phyloP scores from a whole-genome alignment of 495 filamentous ascomycete species.

The Penicillium bialowiezense region DNA sequence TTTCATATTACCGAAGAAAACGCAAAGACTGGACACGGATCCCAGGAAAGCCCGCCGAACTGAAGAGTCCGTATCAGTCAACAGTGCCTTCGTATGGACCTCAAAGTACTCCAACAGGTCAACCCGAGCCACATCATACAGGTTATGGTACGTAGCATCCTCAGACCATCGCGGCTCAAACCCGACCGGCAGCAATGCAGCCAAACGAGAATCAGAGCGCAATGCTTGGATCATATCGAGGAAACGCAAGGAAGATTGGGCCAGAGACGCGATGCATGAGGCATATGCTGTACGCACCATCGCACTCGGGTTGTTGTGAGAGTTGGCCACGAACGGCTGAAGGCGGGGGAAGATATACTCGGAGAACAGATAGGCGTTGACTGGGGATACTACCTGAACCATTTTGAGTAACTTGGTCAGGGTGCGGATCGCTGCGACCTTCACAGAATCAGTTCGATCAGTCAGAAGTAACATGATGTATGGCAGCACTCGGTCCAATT shows the following conservation, averaged over 20 bases:
- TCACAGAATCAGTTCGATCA: slow-evolving; percentile 79
- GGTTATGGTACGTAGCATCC: slow-evolving; percentile 70
- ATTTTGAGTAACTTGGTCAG: slow-evolving; percentile 85
- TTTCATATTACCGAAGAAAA: slow-evolving; percentile 88
- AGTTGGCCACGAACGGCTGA: slow-evolving; percentile 60
- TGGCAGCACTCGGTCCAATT: slow-evolving; percentile 89
- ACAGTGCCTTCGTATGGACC: slow-evolving; percentile 78
- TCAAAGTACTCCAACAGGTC: slow-evolving; percentile 82
- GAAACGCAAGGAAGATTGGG: slow-evolving; percentile 82
- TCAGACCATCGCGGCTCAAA: slow-evolving; percentile 59
- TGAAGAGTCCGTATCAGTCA: slow-evolving; percentile 83
- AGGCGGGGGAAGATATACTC: slow-evolving; percentile 91
- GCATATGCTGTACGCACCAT: slow-evolving; percentile 88
- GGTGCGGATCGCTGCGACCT: slow-evolving; percentile 77
- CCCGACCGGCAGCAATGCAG: slow-evolving; percentile 70
- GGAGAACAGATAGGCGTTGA: slow-evolving; percentile 92
- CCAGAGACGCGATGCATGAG: slow-evolving; percentile 84
- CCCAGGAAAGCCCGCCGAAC: slow-evolving; percentile 92
- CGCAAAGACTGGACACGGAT: slow-evolving; percentile 87
- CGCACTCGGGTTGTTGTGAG: slow-evolving; percentile 57
- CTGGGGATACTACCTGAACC: slow-evolving; percentile 82
- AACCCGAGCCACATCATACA: slow-evolving; percentile 77
- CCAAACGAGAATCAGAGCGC: slow-evolving; percentile 77
- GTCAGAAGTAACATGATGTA: slow-evolving; percentile 79
- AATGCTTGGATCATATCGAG: slow-evolving; percentile 89